Evolutionary conservation across 1,284 basidiomycete species (phyloP), one percentile per base, ranked within the genome.

Genomic region (Psilocybe mexicana): DNA sequence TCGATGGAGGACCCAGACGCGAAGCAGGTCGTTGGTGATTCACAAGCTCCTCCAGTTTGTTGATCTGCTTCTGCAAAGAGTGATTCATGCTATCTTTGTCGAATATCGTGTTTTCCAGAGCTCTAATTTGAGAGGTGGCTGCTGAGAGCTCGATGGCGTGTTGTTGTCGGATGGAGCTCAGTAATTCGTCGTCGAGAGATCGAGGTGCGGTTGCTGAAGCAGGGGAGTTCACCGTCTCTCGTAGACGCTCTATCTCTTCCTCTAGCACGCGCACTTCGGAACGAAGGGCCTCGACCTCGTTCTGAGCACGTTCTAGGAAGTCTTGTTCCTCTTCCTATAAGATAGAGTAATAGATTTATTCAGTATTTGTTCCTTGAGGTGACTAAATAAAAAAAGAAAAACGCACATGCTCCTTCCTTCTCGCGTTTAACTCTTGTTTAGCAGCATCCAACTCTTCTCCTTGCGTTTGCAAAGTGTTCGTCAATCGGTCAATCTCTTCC

Each of bases 91-190:
- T 84, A 58, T 91, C 84, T 6, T 90, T 85, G 53, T 90, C 83
- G 70, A 92, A 93, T 6, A 91, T 77, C 3, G 80, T 70, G 3
- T 83, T 82, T 74, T 95, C 91, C 61, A 94, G 76, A 2, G 82
- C 78, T 7, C 93, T 85, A 53, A 95, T 86, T 65, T 84, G 83
- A 0, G 90, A 90, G 43, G 90, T 87, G 11, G 91, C 83, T 12
- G 84, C 77, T 44, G 92, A 94, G 2, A 94, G 75, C 62, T 93
- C 92, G 52, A 95, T 82, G 6, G 82, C 78, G 65, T 92, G 90
- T 61, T 90, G 86, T 63, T 90, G 87, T 63, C 80, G 79, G 33
- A 87, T 70, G 18, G 87, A 83, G 58, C 81, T 79, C 28, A 91
- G 71, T 74, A 92, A 81, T 72, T 92, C 91, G 64, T 82, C 80